These are phyloP conservation scores for Thermomucor indicae-seudaticae DNA, from an alignment of 371 early-diverging fungal genomes.

Conservation along the genomic window DNA sequence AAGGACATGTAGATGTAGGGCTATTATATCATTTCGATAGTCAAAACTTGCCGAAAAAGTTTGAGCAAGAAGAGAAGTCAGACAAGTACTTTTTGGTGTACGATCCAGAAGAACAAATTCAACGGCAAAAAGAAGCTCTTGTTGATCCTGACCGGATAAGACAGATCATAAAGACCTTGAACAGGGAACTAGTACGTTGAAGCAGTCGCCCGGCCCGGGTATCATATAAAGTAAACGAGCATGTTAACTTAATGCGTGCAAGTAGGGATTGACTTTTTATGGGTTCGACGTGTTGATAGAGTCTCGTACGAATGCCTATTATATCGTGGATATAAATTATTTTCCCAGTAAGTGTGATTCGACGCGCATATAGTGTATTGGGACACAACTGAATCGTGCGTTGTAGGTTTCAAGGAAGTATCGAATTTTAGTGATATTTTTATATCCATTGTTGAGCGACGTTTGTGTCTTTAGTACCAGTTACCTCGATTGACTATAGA, in stretches of 20 bases:
- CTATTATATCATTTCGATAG: conserved; percentile 36
- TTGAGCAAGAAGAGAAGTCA: conserved; percentile 9
- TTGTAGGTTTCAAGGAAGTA: conserved; percentile 19
- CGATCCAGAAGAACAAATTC: conserved; percentile 6
- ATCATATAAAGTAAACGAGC: neutral
- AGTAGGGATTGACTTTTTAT: conserved; percentile 43
- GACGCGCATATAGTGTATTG: too few relatives aligned
- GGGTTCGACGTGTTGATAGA: conserved; percentile 47
- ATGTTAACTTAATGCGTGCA: neutral
- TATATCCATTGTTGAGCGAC: conserved; percentile 7
- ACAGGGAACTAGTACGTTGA: conserved; percentile 26
- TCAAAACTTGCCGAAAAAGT: conserved; percentile 41
- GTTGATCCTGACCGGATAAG: conserved; percentile 26
- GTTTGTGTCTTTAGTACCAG: too few relatives aligned
- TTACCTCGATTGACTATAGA: too few relatives aligned
- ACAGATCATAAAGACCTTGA: conserved; percentile 27
- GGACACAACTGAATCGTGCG: too few relatives aligned
- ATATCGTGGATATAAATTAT: conserved; percentile 47
- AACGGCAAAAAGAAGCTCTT: conserved; percentile 14
- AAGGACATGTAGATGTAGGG: too few relatives aligned
- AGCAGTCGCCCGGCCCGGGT: neutral
- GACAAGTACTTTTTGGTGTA: too few relatives aligned
- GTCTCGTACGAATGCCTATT: conserved; percentile 26
- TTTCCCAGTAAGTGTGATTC: conserved; percentile 37
- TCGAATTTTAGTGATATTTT: conserved; percentile 14